A percentile compares a stretch with the other conserved stretches of the same genome.
Evolutionary conservation across 495 filamentous ascomycete species (phyloP).

Genomic region (Hypoxylon lenormandii): DNA sequence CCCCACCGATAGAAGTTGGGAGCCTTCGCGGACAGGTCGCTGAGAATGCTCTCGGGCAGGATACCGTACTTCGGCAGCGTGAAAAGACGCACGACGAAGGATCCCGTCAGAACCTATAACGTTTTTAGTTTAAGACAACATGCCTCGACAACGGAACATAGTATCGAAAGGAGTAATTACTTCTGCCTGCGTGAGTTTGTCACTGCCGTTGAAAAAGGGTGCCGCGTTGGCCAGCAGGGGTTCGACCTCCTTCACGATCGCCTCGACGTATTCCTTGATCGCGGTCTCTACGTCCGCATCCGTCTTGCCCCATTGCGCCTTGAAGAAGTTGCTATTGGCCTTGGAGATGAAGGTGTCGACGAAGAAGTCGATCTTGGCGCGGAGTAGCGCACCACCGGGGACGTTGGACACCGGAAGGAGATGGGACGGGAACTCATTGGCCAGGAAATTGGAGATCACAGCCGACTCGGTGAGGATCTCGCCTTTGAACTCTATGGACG

Average conservation of each 20-base stretch:
- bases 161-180: constrained; percentile 58
- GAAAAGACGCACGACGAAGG: constrained; percentile 73
- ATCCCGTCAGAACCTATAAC: constrained; percentile 70
- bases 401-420: constrained; percentile 63
- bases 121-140: constrained; percentile 3
- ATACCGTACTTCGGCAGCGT: constrained; percentile 64
- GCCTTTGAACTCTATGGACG: constrained; percentile 75
- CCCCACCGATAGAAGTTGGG: constrained; percentile 78
- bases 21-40: constrained; percentile 62
- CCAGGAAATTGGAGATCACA: constrained; percentile 82
- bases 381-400: constrained; percentile 59
- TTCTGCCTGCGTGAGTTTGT: constrained; percentile 81
- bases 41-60: constrained; percentile 63
- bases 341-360: constrained; percentile 79
- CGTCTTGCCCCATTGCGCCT: constrained; percentile 57
- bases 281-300: constrained; percentile 56
- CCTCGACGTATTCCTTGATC: constrained; percentile 61
- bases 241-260: constrained; percentile 78
- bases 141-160: background rate
- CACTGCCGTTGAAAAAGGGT: constrained; percentile 85
- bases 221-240: constrained; percentile 72
- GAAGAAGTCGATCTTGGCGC: constrained; percentile 81
- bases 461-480: constrained; percentile 77
- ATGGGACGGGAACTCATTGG: constrained; percentile 62
- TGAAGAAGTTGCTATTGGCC: constrained; percentile 60